A percentile compares a stretch with the other conserved stretches of the same genome.
phyloP scores from a whole-genome alignment of 2,329 filamentous ascomycete genomes.

The Aureobasidium sp. region DNA sequence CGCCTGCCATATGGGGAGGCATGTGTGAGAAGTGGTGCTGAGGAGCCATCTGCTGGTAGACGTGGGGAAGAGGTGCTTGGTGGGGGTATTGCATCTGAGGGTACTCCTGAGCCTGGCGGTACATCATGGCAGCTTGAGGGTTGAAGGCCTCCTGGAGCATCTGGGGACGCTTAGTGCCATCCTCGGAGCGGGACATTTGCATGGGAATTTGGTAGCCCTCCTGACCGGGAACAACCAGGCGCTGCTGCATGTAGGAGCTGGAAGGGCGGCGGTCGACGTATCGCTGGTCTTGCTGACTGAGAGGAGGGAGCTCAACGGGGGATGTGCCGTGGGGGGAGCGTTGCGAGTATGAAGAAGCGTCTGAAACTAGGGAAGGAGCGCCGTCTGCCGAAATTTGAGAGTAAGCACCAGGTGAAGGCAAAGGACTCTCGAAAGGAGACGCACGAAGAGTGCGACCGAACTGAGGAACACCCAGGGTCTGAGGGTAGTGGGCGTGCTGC shows the following conservation, averaged over 20 bases:
- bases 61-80: slow-evolving; percentile 15
- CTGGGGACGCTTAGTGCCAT: slow-evolving; percentile 21
- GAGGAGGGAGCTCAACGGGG: slow-evolving; percentile 36
- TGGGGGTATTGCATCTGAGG: slow-evolving; percentile 16
- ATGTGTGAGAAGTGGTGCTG: slow-evolving; percentile 19
- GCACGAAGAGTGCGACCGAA: slow-evolving; percentile 22
- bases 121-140: slow-evolving; percentile 17
- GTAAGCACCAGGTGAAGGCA: slow-evolving; percentile 54
- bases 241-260: slow-evolving; percentile 14
- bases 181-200: slow-evolving; percentile 22
- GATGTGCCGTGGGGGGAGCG: slow-evolving; percentile 39
- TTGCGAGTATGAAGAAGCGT: slow-evolving; percentile 41
- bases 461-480: slow-evolving; percentile 25
- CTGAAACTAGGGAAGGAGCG: slow-evolving; percentile 62
- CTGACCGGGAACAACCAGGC: slow-evolving; percentile 25
- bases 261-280: slow-evolving; percentile 23
- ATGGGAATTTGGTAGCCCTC: slow-evolving; percentile 24
- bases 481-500: slow-evolving; percentile 19
- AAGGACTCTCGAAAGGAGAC: slow-evolving; percentile 42
- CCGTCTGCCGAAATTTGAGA: slow-evolving; percentile 54
- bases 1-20: slow-evolving; percentile 15
- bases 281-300: slow-evolving; percentile 19
- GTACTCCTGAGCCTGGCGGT: slow-evolving; percentile 18
- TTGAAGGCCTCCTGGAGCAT: slow-evolving; percentile 29
- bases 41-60: slow-evolving; percentile 20